phyloP scores from a whole-genome alignment of 257 asterid species.

The Galeopsis tetrahit region DNA sequence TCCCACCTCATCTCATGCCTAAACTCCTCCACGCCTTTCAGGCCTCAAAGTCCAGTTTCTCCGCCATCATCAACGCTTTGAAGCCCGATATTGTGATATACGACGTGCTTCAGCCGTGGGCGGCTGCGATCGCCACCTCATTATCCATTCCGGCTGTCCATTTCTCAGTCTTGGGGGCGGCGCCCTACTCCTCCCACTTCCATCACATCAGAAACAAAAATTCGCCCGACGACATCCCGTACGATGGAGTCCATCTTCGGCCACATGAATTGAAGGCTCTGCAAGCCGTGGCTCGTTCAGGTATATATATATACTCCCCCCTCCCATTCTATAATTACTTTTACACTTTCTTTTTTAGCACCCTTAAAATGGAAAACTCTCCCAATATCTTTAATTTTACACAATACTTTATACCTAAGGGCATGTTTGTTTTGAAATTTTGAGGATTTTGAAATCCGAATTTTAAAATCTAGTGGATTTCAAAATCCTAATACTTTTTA shows the following conservation, averaged over 20 bases:
- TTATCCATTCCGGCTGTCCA: slow-evolving; percentile 40
- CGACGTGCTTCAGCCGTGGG: slow-evolving; percentile 50
- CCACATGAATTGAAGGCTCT: slow-evolving; percentile 5
- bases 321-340: no score
- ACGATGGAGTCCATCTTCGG: background rate
- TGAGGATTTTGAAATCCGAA: no score
- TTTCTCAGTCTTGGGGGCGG: slow-evolving; percentile 33
- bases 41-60: slow-evolving; percentile 34
- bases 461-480: no score
- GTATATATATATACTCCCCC: no score
- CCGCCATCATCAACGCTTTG: slow-evolving; percentile 32
- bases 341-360: no score
- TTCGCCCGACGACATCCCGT: background rate
- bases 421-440: no score
- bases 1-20: slow-evolving; percentile 38
- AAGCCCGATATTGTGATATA: slow-evolving; percentile 44
- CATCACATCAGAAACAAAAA: slow-evolving; percentile 19
- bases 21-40: slow-evolving; percentile 36
- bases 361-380: no score
- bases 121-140: slow-evolving; percentile 33
- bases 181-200: slow-evolving; percentile 27
- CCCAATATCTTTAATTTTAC: no score
- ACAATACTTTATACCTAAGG: no score
- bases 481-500: no score
- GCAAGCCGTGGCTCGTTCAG: background rate